A percentile compares a stretch with the other conserved stretches of the same genome.
These are phyloP conservation scores for Fusarium poae DNA, from an alignment of 2,329 filamentous ascomycete species.

Conservation along the genomic window DNA sequence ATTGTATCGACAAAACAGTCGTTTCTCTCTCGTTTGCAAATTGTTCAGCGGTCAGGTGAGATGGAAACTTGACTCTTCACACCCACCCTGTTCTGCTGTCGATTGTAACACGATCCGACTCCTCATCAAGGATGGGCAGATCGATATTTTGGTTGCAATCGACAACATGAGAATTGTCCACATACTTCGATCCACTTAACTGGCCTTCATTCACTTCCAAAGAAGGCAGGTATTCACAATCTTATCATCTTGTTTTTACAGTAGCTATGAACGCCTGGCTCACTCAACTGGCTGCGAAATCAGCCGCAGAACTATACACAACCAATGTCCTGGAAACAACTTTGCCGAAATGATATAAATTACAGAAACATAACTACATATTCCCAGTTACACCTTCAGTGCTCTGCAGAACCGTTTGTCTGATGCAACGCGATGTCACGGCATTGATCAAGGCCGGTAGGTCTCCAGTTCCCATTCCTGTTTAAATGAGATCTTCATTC, in stretches of 20 bases:
- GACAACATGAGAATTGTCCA: background rate
- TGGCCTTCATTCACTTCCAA: background rate
- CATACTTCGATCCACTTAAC: background rate
- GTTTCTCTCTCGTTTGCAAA: background rate
- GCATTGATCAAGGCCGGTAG: background rate
- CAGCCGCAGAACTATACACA: background rate
- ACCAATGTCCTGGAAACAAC: background rate
- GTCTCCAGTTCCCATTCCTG: background rate
- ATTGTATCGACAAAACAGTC: background rate
- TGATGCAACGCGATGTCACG: background rate
- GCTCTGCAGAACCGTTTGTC: background rate
- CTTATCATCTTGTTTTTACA: background rate
- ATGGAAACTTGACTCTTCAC: background rate
- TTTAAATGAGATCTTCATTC: background rate
- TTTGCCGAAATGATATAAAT: background rate
- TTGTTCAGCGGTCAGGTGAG: background rate
- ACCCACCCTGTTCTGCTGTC: background rate
- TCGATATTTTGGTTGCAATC: conserved; percentile 23
- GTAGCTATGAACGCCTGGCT: background rate
- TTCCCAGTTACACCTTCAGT: background rate
- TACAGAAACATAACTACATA: too few species aligned
- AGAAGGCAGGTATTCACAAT: background rate
- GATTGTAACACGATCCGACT: background rate
- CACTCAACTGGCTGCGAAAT: background rate
- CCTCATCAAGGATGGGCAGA: background rate